These are phyloP conservation scores for Xanthoconium separans DNA, from an alignment of 1,284 basidiomycete species.

Conservation along the genomic window DNA sequence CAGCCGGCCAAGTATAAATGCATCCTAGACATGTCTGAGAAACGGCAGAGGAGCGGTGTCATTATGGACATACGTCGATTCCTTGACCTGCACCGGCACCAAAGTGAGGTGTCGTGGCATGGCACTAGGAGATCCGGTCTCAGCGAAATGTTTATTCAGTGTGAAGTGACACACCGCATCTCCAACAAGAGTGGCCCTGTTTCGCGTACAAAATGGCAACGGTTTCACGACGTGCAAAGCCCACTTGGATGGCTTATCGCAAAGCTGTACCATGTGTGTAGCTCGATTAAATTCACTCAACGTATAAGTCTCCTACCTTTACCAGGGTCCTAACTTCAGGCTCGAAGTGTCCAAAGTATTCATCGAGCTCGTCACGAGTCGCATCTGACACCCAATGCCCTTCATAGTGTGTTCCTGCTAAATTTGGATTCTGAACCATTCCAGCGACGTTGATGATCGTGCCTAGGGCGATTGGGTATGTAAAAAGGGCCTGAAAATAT, in stretches of 20 bases:
- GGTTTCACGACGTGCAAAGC: slow-evolving; percentile 32
- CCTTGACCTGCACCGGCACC: slow-evolving; percentile 33
- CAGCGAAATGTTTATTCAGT: not conserved
- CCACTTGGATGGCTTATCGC: slow-evolving; percentile 29
- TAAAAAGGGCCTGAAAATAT: slow-evolving; percentile 37
- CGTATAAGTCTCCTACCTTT: slow-evolving; percentile 29
- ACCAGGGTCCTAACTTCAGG: slow-evolving; percentile 41
- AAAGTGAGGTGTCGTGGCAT: slow-evolving; percentile 32
- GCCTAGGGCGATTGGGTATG: slow-evolving; percentile 45
- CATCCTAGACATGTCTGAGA: slow-evolving; percentile 28
- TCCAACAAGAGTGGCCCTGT: slow-evolving; percentile 35
- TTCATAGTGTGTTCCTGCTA: slow-evolving; percentile 35
- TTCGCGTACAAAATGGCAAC: slow-evolving; percentile 32
- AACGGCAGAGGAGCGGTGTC: not conserved
- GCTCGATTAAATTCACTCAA: not conserved
- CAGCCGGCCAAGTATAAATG: slow-evolving; percentile 34
- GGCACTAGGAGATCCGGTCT: slow-evolving; percentile 19
- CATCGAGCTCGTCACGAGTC: slow-evolving; percentile 28
- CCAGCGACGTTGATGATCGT: slow-evolving; percentile 44
- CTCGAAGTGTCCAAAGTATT: slow-evolving; percentile 41
- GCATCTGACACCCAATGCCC: slow-evolving; percentile 37
- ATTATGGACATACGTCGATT: slow-evolving; percentile 27
- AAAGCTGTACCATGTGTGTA: slow-evolving; percentile 6
- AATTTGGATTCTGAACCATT: slow-evolving; percentile 34
- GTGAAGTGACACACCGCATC: slow-evolving; percentile 31